A percentile compares a stretch with the other conserved stretches of the same genome.
phyloP scores from a whole-genome alignment of 306 rosid species.

The Begonia fuchsioides region DNA sequence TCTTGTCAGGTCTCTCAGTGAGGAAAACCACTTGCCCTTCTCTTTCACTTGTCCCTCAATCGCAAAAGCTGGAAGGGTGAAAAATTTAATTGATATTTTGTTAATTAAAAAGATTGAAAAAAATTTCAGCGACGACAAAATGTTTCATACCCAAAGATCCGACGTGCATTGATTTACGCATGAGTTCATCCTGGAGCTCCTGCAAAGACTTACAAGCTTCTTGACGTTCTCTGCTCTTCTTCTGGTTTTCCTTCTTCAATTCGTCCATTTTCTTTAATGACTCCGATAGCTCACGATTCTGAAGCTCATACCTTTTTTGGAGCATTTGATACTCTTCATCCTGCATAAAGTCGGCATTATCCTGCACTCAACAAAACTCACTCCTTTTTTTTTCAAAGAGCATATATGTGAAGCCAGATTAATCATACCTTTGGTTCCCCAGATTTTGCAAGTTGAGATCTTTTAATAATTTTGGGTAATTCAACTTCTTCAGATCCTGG shows the following conservation, averaged over 20 bases:
- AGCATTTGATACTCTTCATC: constrained; percentile 45
- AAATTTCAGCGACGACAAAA: constrained; percentile 3
- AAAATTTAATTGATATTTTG: constrained; percentile 6
- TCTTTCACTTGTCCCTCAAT: constrained; percentile 95
- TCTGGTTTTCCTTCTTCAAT: constrained; percentile 47
- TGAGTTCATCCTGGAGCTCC: constrained; percentile 87
- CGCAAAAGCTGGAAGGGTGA: constrained; percentile 60
- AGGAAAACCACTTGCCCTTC: constrained; percentile 79
- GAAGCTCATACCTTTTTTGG: constrained; percentile 34
- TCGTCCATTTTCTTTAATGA: constrained; percentile 42
- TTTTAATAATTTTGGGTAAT: constrained; percentile 12
- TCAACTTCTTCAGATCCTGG: constrained; percentile 23
- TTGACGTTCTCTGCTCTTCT: constrained; percentile 55
- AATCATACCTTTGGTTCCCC: constrained; percentile 30
- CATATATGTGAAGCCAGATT: not conserved
- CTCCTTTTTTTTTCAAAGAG: not conserved
- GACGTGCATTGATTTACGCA: constrained; percentile 99
- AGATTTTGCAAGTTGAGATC: constrained; percentile 22
- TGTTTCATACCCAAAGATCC: constrained; percentile 71
- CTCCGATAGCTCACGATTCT: constrained; percentile 41
- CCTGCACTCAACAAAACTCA: constrained; percentile 27
- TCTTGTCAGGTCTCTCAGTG: constrained; percentile 66
- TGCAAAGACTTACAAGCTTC: constrained; percentile 67
- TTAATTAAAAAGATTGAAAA: constrained; percentile 3
- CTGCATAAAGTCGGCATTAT: constrained; percentile 11